Evolutionary conservation across 140 eudicot genomes (phyloP).

Genomic region (Eryngium alpinum): DNA sequence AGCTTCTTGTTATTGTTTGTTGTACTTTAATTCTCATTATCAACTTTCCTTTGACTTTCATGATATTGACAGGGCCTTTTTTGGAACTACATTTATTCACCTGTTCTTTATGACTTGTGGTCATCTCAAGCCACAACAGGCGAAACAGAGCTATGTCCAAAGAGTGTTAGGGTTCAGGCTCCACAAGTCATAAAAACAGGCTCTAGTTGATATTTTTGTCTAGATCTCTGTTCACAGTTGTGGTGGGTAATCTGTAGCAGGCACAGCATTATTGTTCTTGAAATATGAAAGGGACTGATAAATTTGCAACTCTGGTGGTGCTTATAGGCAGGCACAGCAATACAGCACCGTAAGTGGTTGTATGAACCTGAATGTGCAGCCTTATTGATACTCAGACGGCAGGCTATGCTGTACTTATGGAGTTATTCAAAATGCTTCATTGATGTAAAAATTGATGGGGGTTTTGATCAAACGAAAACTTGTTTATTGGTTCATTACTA

Average conservation of each 20-base stretch:
- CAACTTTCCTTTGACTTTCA: neutral
- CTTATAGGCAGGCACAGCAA: too few relatives aligned
- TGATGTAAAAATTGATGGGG: too few relatives aligned
- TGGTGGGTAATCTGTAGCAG: neutral
- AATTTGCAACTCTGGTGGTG: neutral
- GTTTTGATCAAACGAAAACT: too few relatives aligned
- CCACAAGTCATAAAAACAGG: constrained; percentile 28
- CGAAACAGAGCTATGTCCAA: constrained; percentile 41
- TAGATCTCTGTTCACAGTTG: neutral
- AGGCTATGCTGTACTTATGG: too few relatives aligned
- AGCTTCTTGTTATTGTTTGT: neutral
- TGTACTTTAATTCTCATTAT: neutral
- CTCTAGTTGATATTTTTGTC: neutral
- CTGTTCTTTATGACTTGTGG: constrained; percentile 53
- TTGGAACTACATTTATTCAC: constrained; percentile 53
- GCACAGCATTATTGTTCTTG: neutral
- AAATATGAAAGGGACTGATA: neutral
- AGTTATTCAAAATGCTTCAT: too few relatives aligned
- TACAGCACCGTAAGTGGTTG: too few relatives aligned
- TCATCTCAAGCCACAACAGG: constrained; percentile 42
- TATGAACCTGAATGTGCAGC: too few relatives aligned
- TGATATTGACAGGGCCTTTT: constrained; percentile 47
- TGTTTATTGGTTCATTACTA: too few relatives aligned
- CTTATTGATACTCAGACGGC: too few relatives aligned
- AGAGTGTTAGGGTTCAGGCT: constrained; percentile 54